phyloP scores from a whole-genome alignment of 805 yeast species.

The Wickerhamiella kazuoi region DNA sequence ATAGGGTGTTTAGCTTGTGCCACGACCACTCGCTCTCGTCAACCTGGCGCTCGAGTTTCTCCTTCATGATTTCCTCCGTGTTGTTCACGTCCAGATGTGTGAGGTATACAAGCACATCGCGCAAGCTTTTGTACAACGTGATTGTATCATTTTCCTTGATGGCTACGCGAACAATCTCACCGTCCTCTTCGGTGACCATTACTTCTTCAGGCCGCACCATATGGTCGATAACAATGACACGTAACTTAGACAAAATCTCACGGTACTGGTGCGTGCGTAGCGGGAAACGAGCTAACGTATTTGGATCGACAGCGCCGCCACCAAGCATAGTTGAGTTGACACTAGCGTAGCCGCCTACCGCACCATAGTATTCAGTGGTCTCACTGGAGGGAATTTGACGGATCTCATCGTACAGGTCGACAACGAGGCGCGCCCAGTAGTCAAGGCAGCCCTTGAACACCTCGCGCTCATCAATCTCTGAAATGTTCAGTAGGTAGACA shows the following conservation, averaged over 20 bases:
- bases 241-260: conserved; percentile 59
- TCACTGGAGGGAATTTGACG: conserved; percentile 61
- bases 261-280: conserved; percentile 73
- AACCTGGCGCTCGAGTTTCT: conserved; percentile 76
- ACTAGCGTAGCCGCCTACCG: conserved; percentile 8
- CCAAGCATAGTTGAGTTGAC: conserved; percentile 22
- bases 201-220: conserved; percentile 99
- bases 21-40: conserved; percentile 98
- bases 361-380: conserved; percentile 5
- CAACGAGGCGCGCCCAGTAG: conserved; percentile 83
- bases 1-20: conserved; percentile 90
- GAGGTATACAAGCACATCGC: conserved; percentile 85
- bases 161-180: conserved; percentile 94
- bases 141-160: conserved; percentile 95
- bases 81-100: conserved; percentile 91
- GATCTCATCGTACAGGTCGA: conserved; percentile 66
- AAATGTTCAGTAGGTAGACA: conserved; percentile 62
- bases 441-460: conserved; percentile 88
- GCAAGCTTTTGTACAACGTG: conserved; percentile 83
- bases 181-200: conserved; percentile 92
- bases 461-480: conserved; percentile 88
- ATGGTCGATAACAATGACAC: conserved; percentile 87
- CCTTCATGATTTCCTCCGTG: conserved; percentile 85
- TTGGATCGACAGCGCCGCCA: conserved; percentile 80
- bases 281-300: conserved; percentile 54